Percentiles rank a stretch among this genome's conserved stretches.
phyloP scores from a whole-genome alignment of 2,329 filamentous ascomycete genomes.

The Rhexocercosporidium sp. region DNA sequence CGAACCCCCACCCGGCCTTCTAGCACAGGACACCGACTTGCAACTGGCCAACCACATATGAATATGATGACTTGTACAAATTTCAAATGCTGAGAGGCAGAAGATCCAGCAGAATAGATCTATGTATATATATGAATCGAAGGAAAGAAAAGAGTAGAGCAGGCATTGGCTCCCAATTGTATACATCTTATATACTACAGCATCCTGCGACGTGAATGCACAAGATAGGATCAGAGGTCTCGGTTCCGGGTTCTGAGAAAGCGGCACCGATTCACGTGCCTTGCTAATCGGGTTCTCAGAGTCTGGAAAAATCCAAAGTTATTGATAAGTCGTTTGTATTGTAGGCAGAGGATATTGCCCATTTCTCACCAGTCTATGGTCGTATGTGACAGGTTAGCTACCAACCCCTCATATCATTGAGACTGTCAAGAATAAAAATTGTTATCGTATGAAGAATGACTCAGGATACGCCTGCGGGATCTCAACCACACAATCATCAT shows the following conservation, averaged over 20 bases:
- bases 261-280: background rate
- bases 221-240: conserved; percentile 11
- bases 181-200: conserved; percentile 10
- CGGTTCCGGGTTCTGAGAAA: conserved; percentile 8
- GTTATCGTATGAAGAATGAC: too few relatives aligned
- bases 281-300: conserved; percentile 1
- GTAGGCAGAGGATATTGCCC: conserved; percentile 5
- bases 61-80: conserved; percentile 4
- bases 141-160: conserved; percentile 11
- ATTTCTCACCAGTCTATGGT: background rate
- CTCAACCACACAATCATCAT: too few relatives aligned
- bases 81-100: conserved; percentile 10
- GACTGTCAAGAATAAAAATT: too few relatives aligned
- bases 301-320: background rate
- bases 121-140: conserved; percentile 11
- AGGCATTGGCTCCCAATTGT: conserved; percentile 8
- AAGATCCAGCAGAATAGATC: conserved; percentile 12
- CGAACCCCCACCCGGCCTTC: conserved; percentile 3
- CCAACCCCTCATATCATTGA: too few relatives aligned
- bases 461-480: too few relatives aligned
- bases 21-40: conserved; percentile 8
- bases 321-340: conserved; percentile 5
- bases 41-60: conserved; percentile 11
- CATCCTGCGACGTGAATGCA: conserved; percentile 8
- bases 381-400: too few relatives aligned